Conservation (phyloP, 768 basidiomycete genomes). For the Trametes meyenii region DNA sequence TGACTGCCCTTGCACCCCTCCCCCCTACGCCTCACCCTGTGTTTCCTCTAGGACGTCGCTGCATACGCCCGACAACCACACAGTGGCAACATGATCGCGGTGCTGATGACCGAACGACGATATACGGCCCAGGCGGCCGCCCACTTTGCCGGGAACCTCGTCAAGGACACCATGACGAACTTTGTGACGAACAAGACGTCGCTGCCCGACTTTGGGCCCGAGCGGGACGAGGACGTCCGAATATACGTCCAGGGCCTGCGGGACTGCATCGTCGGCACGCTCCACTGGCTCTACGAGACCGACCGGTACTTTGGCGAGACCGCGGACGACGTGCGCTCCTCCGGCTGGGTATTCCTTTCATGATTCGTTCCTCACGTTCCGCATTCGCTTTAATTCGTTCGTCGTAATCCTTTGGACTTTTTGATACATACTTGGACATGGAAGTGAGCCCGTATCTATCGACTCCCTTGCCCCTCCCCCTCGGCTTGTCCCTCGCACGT, state of each 20-base stretch:
- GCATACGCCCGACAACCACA: constrained; percentile 55
- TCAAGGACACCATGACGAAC: constrained; percentile 41
- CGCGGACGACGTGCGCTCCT: constrained; percentile 57
- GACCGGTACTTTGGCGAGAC: constrained; percentile 61
- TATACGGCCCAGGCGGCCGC: constrained; percentile 55
- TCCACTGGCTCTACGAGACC: constrained; percentile 70
- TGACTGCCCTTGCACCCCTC: background rate
- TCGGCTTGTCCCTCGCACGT: background rate
- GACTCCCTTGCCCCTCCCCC: background rate
- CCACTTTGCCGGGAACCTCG: constrained; percentile 42
- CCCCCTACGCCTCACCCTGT: background rate
- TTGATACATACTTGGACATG: constrained; percentile 1
- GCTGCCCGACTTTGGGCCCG: constrained; percentile 3
- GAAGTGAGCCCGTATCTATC: background rate
- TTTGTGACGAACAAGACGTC: constrained; percentile 35
- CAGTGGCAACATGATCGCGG: constrained; percentile 49
- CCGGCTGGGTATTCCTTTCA: constrained; percentile 63
- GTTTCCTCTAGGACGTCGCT: constrained; percentile 52
- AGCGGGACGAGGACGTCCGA: constrained; percentile 33
- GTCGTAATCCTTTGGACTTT: background rate
- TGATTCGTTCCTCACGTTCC: constrained; percentile 13
- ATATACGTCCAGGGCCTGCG: constrained; percentile 53
- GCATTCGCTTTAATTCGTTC: background rate
- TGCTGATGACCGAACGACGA: constrained; percentile 48
- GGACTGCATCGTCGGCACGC: constrained; percentile 57